Evolutionary conservation across 78 protist genomes (phyloP).

Genomic region (Guillardia theta): DNA sequence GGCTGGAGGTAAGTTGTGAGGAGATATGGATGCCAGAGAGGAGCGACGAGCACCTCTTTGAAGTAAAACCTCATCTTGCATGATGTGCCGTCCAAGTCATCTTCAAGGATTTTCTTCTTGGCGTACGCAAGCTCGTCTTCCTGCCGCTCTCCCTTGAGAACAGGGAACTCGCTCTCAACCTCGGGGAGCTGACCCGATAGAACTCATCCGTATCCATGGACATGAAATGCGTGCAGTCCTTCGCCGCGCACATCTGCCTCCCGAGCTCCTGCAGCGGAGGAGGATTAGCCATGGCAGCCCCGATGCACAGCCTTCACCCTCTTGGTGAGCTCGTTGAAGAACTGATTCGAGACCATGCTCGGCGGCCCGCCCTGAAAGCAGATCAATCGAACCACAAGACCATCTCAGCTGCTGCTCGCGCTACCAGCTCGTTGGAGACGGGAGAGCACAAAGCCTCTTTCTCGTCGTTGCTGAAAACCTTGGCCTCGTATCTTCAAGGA

Average conservation of each 20-base stretch:
- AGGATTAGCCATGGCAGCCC: background rate
- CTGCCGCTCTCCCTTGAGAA: background rate
- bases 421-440: background rate
- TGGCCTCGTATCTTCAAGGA: background rate
- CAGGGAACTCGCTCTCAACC: background rate
- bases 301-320: background rate
- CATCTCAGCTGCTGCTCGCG: no score
- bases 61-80: constrained; percentile 23
- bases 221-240: constrained; percentile 15
- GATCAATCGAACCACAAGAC: background rate
- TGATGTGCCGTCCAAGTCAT: background rate
- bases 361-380: background rate
- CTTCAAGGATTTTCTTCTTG: background rate
- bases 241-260: background rate
- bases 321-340: constrained; percentile 37
- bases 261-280: background rate
- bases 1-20: background rate
- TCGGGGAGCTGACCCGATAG: background rate
- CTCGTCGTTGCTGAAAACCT: background rate
- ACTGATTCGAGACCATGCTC: background rate
- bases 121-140: constrained; percentile 9
- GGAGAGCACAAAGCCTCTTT: background rate
- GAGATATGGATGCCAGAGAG: background rate
- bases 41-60: constrained; percentile 1
- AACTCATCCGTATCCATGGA: constrained; percentile 43